A percentile compares a stretch with the other conserved stretches of the same genome.
phyloP scores from a whole-genome alignment of 108 stramenopile species.

The Stephanodiscus minutulus region DNA sequence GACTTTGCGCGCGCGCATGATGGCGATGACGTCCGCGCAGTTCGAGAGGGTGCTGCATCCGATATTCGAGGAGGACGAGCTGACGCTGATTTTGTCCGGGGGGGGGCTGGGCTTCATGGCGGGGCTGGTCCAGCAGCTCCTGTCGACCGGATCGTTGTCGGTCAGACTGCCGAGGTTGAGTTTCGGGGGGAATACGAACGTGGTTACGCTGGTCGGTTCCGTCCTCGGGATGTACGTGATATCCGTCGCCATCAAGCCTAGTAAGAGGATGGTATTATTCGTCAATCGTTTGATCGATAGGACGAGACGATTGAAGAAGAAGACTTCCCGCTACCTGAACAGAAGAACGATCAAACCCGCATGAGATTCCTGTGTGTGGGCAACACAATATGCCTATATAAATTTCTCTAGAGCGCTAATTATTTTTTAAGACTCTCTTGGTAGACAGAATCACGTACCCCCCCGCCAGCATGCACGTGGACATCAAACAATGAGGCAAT shows the following conservation, averaged over 20 bases:
- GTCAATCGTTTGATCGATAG: constrained; percentile 38
- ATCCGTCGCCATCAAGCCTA: constrained; percentile 40
- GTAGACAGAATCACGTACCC: neutral
- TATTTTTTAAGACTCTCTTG: too few relatives aligned
- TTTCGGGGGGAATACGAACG: constrained; percentile 30
- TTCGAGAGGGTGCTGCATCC: constrained; percentile 83
- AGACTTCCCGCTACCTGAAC: constrained; percentile 22
- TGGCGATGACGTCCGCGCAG: constrained; percentile 55
- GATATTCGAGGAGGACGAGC: constrained; percentile 83
- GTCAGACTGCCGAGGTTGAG: constrained; percentile 25
- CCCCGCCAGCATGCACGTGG: too few relatives aligned
- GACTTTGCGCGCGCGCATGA: constrained; percentile 63
- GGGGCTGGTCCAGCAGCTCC: constrained; percentile 56
- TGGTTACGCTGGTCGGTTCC: constrained; percentile 33
- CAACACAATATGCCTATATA: neutral
- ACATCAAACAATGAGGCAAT: neutral
- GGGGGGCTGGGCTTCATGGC: constrained; percentile 74
- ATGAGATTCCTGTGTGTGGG: neutral
- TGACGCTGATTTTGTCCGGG: constrained; percentile 76
- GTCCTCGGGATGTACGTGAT: constrained; percentile 37
- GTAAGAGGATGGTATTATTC: constrained; percentile 35
- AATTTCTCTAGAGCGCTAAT: too few relatives aligned
- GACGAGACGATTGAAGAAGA: constrained; percentile 40
- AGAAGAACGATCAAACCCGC: constrained; percentile 6
- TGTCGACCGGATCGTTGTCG: constrained; percentile 45